Evolutionary conservation across 2,329 filamentous ascomycete species (phyloP).

Genomic region (Xylariaceae sp.): DNA sequence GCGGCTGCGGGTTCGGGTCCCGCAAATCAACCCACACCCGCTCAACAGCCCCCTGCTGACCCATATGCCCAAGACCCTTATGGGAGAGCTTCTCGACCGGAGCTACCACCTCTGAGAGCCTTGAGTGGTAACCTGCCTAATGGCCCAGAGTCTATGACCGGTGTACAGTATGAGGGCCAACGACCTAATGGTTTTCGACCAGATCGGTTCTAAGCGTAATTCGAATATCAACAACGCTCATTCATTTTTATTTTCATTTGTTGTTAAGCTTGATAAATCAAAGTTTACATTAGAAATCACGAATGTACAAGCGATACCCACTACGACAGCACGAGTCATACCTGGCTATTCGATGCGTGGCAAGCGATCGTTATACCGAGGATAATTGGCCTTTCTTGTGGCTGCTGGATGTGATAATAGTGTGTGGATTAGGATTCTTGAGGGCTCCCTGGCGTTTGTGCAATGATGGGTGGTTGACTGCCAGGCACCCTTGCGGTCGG

Average conservation of each 20-base stretch:
- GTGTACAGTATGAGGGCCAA: conserved; percentile 66
- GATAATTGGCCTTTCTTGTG: conserved; percentile 2
- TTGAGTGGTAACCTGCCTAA: conserved; percentile 53
- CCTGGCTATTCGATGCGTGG: not conserved
- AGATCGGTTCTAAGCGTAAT: conserved; percentile 40
- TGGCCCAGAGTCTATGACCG: conserved; percentile 68
- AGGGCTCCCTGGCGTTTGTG: conserved; percentile 22
- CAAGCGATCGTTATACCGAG: conserved; percentile 1
- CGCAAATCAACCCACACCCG: conserved; percentile 35
- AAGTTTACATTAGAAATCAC: conserved; percentile 18
- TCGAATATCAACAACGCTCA: conserved; percentile 10
- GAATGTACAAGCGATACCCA: conserved; percentile 27
- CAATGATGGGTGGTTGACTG: conserved; percentile 16
- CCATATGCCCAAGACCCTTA: conserved; percentile 42
- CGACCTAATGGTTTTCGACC: conserved; percentile 55
- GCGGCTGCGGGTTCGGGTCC: conserved; percentile 32
- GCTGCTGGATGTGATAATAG: conserved; percentile 21
- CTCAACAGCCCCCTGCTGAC: conserved; percentile 40
- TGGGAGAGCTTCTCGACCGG: conserved; percentile 47
- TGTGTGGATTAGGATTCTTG: conserved; percentile 19
- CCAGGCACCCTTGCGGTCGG: conserved; percentile 3
- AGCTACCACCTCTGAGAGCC: conserved; percentile 64
- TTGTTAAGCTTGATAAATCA: conserved; percentile 23
- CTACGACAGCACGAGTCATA: conserved; percentile 4
- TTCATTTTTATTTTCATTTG: conserved; percentile 26